Base-by-base conservation (phyloP, 148 eudicot species). In the Spergularia marina region DNA sequence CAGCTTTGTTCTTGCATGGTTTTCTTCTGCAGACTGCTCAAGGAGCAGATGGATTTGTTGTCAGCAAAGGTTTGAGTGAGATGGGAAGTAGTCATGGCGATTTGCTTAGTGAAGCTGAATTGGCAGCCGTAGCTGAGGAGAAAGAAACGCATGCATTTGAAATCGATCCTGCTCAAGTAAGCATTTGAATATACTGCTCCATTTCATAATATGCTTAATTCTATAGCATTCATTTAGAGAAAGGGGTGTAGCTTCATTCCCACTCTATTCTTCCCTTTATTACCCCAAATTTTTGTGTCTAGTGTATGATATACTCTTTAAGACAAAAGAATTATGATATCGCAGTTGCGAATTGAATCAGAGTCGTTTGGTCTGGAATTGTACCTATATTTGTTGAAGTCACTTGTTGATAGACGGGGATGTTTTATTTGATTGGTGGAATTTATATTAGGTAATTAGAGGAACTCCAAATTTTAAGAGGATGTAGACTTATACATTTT, bases 121-220 rank as follows among this genome's bases (percentile, higher is more conserved):
- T 95, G 80, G 99, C 98, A 11, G 97, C 98, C 21, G 97, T 84
- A 67, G 92, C 97, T 80, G 99, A 95, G 86, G 99, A 95, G 77
- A 95, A 92, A 85, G 98, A 91, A 82, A 87, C 94, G 70, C 98
- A 92, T 84, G 78, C 97, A 39, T 95, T 95, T 81, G 98, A 95
- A 81, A 84, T 95, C 62, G 96, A 95, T 73, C 96, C 98, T 66
- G 71, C 84, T 75, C 97, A 95, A 90, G 98, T 92, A 69, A 67
- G 10, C 18, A 4, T 1, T 65, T 15, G 11, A n/a, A 65, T 44
- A 17, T 41, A 3, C 18, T 68, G 56, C 40, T 68, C 17, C 34
- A n/a, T 68, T 68, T 16, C 62, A 58, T 62, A 12, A 11, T 34
- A 30, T 25, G 41, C 44, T 34, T 30, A 62, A 13, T 34, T 62